Conservation (phyloP, 1,139 yeast genomes). For the Protomyces macrosporus region DNA sequence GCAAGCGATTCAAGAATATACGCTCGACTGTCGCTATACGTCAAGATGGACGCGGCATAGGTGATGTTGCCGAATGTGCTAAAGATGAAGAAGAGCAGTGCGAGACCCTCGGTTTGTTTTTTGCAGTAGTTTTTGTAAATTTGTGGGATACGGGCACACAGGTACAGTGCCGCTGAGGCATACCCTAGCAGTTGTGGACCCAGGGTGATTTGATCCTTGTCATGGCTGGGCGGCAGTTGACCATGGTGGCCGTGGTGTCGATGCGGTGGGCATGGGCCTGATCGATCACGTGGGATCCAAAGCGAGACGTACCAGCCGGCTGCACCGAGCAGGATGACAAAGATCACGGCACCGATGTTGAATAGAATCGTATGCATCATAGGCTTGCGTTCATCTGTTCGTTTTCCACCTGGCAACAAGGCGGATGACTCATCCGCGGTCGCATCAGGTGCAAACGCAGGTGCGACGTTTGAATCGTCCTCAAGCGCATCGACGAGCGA, state of each 20-base stretch:
- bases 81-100: constrained; percentile 66
- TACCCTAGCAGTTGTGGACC: constrained; percentile 68
- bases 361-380: not conserved
- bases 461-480: not conserved
- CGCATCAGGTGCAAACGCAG: not conserved
- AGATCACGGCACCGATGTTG: constrained; percentile 5
- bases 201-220: constrained; percentile 33
- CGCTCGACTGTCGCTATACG: not conserved
- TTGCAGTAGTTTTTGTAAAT: constrained; percentile 64
- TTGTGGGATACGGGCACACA: constrained; percentile 77
- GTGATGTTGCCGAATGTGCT: constrained; percentile 75
- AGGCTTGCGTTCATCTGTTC: not conserved
- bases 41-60: constrained; percentile 66
- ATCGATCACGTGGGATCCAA: not conserved
- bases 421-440: not conserved
- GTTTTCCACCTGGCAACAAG: not conserved
- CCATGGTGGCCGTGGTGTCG: not conserved
- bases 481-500: not conserved
- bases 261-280: not conserved
- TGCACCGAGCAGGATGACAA: constrained; percentile 2
- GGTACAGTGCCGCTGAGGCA: constrained; percentile 60
- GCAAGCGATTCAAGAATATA: constrained; percentile 3
- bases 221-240: not conserved
- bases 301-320: constrained; percentile 30
- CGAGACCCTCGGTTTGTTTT: constrained; percentile 63